Evolutionary conservation across 768 basidiomycete genomes (phyloP), one percentile per base, ranked within the genome.

Genomic region (Phylloporus arenicola): DNA sequence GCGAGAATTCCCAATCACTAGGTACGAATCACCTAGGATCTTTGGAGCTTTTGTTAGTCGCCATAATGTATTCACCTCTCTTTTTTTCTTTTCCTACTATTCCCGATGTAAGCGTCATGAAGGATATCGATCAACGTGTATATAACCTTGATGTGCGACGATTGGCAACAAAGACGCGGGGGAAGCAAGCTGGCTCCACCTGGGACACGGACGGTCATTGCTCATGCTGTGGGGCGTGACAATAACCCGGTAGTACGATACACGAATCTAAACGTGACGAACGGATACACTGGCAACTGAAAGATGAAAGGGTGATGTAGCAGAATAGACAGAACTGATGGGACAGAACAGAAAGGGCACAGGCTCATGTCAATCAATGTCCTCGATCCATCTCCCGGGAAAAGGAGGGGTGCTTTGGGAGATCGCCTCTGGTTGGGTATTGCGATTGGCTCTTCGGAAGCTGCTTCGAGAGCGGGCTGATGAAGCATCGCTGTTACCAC

Each of bases 361-460:
- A 25, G 20, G 25, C 20, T 13, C 33, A 31, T 29, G 31, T 70
- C 47, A 71, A 39, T 70, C 68, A 39, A 67, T 55, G 45, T 67
- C 63, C 35, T 71, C 68, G 11, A 60, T 58, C 68, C 68, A 71
- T 27, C 59, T 66, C 17, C 68, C 70, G 2, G 68, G 68, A 35
- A 70, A 62, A 31, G 52, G 51, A 14, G 66, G 63, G 29, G 61
- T 50, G 25, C 24, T 47, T n/a, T 50, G 45, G 14, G 53, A 37
- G 9, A 42, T n/a, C 24, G 40, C 43, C 29, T 52, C 57, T 9
- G 54, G 42, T n/a, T 35, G 43, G 3, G 45, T 41, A 16, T 48
- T 45, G 31, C 44, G 65, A 44, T 38, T 54, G 20, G 41, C 27
- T 42, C 55, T 57, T 50, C 46, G 51, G 27, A 47, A 40, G 25